phyloP scores from a whole-genome alignment of 1,284 basidiomycete genomes.

The Tetrapyrgos nigripes region DNA sequence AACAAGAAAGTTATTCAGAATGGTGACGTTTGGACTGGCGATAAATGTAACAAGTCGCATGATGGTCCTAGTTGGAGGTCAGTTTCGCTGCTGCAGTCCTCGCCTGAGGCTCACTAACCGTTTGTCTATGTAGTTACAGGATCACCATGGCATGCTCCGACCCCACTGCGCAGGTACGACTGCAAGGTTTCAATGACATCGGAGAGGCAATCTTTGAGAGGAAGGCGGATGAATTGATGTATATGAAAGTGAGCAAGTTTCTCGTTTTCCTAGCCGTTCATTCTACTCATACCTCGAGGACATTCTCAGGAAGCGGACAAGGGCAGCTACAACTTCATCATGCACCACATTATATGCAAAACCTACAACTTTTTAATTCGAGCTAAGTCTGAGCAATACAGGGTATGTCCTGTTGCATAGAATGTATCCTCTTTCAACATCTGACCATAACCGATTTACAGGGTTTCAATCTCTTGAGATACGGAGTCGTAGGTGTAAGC shows the following conservation, averaged over 20 bases:
- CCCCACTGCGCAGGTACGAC: slow-evolving; percentile 88
- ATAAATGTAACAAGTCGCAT: slow-evolving; percentile 88
- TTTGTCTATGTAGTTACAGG: slow-evolving; percentile 72
- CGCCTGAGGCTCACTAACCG: background rate
- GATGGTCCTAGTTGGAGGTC: slow-evolving; percentile 84
- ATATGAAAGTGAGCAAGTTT: slow-evolving; percentile 68
- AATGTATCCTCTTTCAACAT: background rate
- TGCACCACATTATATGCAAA: slow-evolving; percentile 73
- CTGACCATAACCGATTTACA: slow-evolving; percentile 36
- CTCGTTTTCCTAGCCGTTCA: background rate
- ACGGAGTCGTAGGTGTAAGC: slow-evolving; percentile 76
- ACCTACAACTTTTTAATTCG: slow-evolving; percentile 88
- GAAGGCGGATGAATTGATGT: slow-evolving; percentile 82
- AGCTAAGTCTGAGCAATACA: slow-evolving; percentile 88
- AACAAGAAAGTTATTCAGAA: slow-evolving; percentile 91
- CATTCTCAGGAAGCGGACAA: slow-evolving; percentile 67
- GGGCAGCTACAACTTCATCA: slow-evolving; percentile 61
- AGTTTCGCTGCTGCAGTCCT: slow-evolving; percentile 30
- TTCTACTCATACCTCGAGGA: slow-evolving; percentile 4
- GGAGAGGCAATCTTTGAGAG: slow-evolving; percentile 82
- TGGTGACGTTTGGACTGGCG: slow-evolving; percentile 85
- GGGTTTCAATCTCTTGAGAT: slow-evolving; percentile 79
- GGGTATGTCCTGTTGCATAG: slow-evolving; percentile 58
- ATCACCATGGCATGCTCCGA: slow-evolving; percentile 91
- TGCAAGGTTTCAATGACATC: slow-evolving; percentile 96